phyloP scores from a whole-genome alignment of 2,329 filamentous ascomycete genomes.

The Penicillium corylophilum region DNA sequence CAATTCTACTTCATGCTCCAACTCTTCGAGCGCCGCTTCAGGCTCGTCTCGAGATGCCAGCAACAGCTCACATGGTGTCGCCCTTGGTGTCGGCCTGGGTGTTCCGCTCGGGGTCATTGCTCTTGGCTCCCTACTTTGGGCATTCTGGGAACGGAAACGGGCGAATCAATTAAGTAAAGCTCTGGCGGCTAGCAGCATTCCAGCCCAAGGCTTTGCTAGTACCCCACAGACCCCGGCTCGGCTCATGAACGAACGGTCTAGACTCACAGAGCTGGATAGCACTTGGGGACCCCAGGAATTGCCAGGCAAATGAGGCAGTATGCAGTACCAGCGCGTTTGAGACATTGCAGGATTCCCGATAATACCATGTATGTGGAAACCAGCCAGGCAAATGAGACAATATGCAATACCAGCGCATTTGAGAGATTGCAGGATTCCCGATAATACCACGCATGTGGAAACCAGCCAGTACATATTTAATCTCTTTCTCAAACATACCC shows the following conservation, averaged over 20 bases:
- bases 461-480: background rate
- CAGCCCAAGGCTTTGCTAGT: background rate
- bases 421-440: background rate
- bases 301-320: conserved; percentile 5
- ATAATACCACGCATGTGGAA: background rate
- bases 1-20: background rate
- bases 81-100: conserved; percentile 31
- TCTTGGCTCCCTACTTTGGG: conserved; percentile 29
- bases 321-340: background rate
- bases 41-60: background rate
- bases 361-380: background rate
- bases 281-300: conserved; percentile 4
- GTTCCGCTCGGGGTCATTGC: conserved; percentile 32
- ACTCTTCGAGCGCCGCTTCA: conserved; percentile 4
- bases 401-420: background rate
- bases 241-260: conserved; percentile 1
- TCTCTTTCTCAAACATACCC: background rate
- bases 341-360: background rate
- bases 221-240: background rate
- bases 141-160: conserved; percentile 26
- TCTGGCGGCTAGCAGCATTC: background rate
- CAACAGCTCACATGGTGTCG: conserved; percentile 16
- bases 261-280: conserved; percentile 8
- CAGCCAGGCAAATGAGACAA: conserved; percentile 7
- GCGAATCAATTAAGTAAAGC: conserved; percentile 9